Percentiles rank a stretch among this genome's conserved stretches.
These are phyloP conservation scores for Schizochytrium sp. DNA, from an alignment of 108 stramenopile genomes.

Conservation along the genomic window DNA sequence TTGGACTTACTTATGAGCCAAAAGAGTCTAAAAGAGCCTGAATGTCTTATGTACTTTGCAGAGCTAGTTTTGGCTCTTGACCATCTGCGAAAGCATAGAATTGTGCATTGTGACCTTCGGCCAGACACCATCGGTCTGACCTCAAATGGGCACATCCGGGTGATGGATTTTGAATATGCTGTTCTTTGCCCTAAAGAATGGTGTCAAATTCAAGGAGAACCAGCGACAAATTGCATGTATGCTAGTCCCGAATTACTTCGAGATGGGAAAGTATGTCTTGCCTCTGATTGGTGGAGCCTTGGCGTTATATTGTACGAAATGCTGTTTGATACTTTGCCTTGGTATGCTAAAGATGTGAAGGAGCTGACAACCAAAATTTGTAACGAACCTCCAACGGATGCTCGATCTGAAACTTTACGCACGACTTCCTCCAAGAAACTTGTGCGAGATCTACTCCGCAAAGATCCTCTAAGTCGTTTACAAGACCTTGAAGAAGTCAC, in stretches of 20 bases:
- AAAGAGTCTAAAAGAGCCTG: no score
- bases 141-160: constrained; percentile 69
- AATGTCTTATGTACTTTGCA: neutral
- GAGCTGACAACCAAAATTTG: neutral
- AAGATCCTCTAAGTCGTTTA: neutral
- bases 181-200: neutral
- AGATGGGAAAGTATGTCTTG: constrained; percentile 83
- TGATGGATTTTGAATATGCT: constrained; percentile 74
- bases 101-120: constrained; percentile 78
- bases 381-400: neutral
- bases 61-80: constrained; percentile 62
- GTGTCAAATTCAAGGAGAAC: neutral
- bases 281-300: constrained; percentile 38
- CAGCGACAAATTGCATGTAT: constrained; percentile 94
- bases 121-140: constrained; percentile 73
- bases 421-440: neutral
- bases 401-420: neutral
- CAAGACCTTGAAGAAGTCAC: neutral
- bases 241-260: constrained; percentile 96
- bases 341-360: neutral
- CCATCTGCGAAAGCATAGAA: constrained; percentile 69
- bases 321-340: constrained; percentile 15
- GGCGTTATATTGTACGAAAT: constrained; percentile 48
- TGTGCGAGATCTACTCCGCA: neutral
- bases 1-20: no score